Conservation (phyloP, 805 yeast species). For the Ogataea kodamae region DNA sequence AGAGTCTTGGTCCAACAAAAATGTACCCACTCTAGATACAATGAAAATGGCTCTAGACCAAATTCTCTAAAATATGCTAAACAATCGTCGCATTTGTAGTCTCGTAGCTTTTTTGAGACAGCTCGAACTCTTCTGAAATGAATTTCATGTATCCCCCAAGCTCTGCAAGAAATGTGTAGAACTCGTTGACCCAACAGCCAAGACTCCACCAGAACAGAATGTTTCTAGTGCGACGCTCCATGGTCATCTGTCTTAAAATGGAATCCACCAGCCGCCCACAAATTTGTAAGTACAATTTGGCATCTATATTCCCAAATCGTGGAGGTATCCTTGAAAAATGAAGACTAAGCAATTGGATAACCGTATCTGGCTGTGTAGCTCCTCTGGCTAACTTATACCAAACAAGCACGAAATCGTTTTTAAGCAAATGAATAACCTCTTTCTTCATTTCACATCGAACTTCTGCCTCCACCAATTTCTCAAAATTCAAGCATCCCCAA, state of each 20-base stretch:
- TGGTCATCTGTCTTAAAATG: slow-evolving; percentile 58
- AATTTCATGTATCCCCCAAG: slow-evolving; percentile 49
- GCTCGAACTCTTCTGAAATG: slow-evolving; percentile 20
- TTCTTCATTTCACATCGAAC: slow-evolving; percentile 16
- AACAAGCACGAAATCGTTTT: slow-evolving; percentile 31
- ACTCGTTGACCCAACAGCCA: slow-evolving; percentile 75
- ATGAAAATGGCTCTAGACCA: slow-evolving; percentile 1
- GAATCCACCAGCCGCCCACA: slow-evolving; percentile 53
- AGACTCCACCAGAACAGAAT: slow-evolving; percentile 76
- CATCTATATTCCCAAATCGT: slow-evolving; percentile 47
- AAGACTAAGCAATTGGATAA: slow-evolving; percentile 16
- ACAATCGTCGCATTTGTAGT: slow-evolving; percentile 11
- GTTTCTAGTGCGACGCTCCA: slow-evolving; percentile 48
- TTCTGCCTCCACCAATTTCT: slow-evolving; percentile 16
- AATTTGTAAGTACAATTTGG: slow-evolving; percentile 53
- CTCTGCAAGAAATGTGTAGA: slow-evolving; percentile 63
- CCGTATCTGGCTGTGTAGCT: slow-evolving; percentile 4
- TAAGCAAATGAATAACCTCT: slow-evolving; percentile 34
- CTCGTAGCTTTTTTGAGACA: slow-evolving; percentile 18
- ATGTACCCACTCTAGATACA: slow-evolving; percentile 1
- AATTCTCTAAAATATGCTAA: slow-evolving; percentile 1
- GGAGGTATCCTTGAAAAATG: slow-evolving; percentile 22
- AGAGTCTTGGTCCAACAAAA: slow-evolving; percentile 5
- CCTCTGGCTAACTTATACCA: slow-evolving; percentile 1
- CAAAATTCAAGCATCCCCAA: slow-evolving; percentile 42